Evolutionary conservation across 164 flowering plant genomes (phyloP).

Genomic region (Euptelea pleiosperma): DNA sequence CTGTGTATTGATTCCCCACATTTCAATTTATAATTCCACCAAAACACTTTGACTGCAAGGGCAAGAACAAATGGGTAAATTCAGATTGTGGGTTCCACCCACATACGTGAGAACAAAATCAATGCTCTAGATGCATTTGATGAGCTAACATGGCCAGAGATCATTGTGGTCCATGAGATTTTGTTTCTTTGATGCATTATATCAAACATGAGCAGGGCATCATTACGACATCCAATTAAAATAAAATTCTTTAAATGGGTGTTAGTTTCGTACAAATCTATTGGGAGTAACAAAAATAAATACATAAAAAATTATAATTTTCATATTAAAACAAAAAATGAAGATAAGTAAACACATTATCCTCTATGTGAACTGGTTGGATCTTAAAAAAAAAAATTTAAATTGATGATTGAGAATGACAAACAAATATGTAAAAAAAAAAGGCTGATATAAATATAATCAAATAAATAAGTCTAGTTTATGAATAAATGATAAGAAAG

Average conservation of each 20-base stretch:
- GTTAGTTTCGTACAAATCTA: slow-evolving; percentile 37
- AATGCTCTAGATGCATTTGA: slow-evolving; percentile 46
- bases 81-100: slow-evolving; percentile 33
- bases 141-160: slow-evolving; percentile 57
- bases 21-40: slow-evolving; percentile 25
- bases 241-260: slow-evolving; percentile 36
- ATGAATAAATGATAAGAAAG: too few species aligned
- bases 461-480: too few species aligned
- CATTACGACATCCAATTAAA: slow-evolving; percentile 34
- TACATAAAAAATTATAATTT: too few species aligned
- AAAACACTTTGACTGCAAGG: slow-evolving; percentile 72
- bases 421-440: too few species aligned
- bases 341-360: too few species aligned
- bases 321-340: too few species aligned
- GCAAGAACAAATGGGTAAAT: slow-evolving; percentile 66
- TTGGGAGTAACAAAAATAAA: too few species aligned
- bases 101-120: slow-evolving; percentile 48
- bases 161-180: slow-evolving; percentile 69
- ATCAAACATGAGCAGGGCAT: slow-evolving; percentile 72
- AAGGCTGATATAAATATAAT: too few species aligned
- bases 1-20: slow-evolving; percentile 59
- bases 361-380: too few species aligned
- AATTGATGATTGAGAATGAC: too few species aligned
- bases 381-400: too few species aligned
- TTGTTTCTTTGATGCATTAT: slow-evolving; percentile 66